phyloP scores from a whole-genome alignment of 192 early-diverging fungal genomes.

The Backusella tuberculispora region DNA sequence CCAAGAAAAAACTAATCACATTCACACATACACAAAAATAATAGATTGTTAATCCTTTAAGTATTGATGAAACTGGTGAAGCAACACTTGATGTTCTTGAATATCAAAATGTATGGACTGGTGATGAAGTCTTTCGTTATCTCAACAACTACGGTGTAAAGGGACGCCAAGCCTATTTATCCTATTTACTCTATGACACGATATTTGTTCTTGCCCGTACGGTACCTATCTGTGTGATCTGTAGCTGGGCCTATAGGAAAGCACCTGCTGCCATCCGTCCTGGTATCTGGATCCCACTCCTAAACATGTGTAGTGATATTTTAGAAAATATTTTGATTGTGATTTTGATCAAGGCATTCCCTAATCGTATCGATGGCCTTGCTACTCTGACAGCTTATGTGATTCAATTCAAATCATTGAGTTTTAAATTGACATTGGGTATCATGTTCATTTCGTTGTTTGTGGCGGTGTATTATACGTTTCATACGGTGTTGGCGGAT shows the following conservation, averaged over 20 bases:
- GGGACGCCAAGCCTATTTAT: constrained; percentile 24
- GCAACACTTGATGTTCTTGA: constrained; percentile 39
- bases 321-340: constrained; percentile 27
- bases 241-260: constrained; percentile 20
- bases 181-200: constrained; percentile 29
- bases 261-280: constrained; percentile 24
- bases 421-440: constrained; percentile 16
- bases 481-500: constrained; percentile 36
- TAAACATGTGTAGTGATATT: constrained; percentile 22
- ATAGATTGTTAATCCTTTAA: constrained; percentile 36
- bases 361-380: constrained; percentile 17
- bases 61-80: constrained; percentile 21
- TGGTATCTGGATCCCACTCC: constrained; percentile 30
- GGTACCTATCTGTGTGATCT: constrained; percentile 25
- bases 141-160: constrained; percentile 30
- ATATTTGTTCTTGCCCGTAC: constrained; percentile 32
- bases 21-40: too few relatives aligned
- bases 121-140: constrained; percentile 17
- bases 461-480: constrained; percentile 35
- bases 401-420: constrained; percentile 31
- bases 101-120: constrained; percentile 32
- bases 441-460: constrained; percentile 20
- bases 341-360: constrained; percentile 21
- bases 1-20: too few relatives aligned
- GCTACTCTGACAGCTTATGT: neutral